Evolutionary conservation across 2,329 filamentous ascomycete species (phyloP).

Genomic region (Fusarium sp.): DNA sequence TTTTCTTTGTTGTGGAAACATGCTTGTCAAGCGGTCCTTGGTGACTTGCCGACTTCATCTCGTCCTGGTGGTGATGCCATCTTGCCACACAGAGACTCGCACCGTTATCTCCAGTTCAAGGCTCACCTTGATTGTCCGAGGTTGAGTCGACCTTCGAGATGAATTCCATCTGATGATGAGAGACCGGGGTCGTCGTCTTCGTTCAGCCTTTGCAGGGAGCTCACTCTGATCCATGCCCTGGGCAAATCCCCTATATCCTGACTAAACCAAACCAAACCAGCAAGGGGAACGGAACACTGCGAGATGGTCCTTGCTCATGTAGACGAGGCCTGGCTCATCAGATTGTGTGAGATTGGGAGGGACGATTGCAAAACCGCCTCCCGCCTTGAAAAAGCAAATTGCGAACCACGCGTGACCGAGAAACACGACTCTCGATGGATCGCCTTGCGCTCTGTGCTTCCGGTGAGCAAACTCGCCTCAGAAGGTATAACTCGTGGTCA

Average conservation of each 20-base stretch:
- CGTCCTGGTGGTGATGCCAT: neutral
- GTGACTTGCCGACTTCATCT: constrained; percentile 3
- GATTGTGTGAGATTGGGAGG: constrained; percentile 17
- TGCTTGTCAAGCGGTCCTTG: constrained; percentile 20
- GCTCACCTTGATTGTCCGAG: constrained; percentile 13
- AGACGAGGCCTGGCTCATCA: constrained; percentile 4
- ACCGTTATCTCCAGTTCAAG: neutral
- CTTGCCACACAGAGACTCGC: constrained; percentile 1
- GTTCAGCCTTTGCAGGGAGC: constrained; percentile 11
- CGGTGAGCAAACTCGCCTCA: neutral
- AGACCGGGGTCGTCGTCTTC: neutral
- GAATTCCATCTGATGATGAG: constrained; percentile 21
- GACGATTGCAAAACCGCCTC: constrained; percentile 12
- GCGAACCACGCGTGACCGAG: constrained; percentile 36
- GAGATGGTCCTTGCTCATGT: constrained; percentile 5
- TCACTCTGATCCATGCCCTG: constrained; percentile 14
- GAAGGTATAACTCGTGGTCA: neutral
- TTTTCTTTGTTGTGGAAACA: constrained; percentile 20
- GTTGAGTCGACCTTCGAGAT: constrained; percentile 8
- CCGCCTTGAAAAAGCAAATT: constrained; percentile 31
- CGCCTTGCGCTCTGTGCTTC: constrained; percentile 26
- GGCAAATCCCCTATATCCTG: constrained; percentile 4
- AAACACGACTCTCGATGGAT: constrained; percentile 7
- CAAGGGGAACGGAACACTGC: constrained; percentile 7
- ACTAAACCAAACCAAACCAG: neutral